Base-by-base conservation (phyloP, 345 rosid genomes). In the Populus tremula region DNA sequence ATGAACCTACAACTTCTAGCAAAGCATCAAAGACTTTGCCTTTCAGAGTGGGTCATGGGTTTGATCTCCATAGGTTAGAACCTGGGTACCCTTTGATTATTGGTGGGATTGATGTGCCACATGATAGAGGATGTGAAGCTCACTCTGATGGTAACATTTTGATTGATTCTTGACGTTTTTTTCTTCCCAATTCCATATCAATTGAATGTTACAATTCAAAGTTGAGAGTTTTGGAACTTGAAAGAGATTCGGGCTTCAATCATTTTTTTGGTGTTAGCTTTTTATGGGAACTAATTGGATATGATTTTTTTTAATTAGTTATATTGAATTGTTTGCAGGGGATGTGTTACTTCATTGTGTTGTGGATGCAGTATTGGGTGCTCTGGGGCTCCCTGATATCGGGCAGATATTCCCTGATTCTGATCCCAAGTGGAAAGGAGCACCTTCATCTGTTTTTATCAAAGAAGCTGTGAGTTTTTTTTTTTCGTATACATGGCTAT, bases 351-450 rank as follows among this genome's bases (percentile, higher is more conserved):
- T 96, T 50, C 98, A 93, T 81, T 96, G 99, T 82, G 97, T 93
- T 50, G 99, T 96, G 80, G 98, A 93, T 91, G 97, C 99, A 23
- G 91, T 96, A 79, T 75, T 96, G 89, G 98, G 98, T 50, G 99
- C 99, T 2, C 69, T 96, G 77, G 98, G 99, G 38, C 91, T 96
- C 54, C 99, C 99, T 64, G 99, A 96, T 88, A 96, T 96, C 49
- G 98, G 99, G 45, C 98, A 93, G 90, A 92, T 96, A 45, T 93
- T 96, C 74, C 99, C 99, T 10, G 97, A 96, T 78, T 73, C 84
- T 66, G 99, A 96, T 86, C 97, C 99, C 36, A 92, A 92, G 82
- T 93, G 98, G 99, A 92, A 92, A 87, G 99, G 98, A 79, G 98
- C 98, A 41, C 72, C 97, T 43, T 92, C 99, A 1, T 92, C 97